Conservation (phyloP, 371 early-diverging fungal species). For the Blastocladiella emersonii region DNA sequence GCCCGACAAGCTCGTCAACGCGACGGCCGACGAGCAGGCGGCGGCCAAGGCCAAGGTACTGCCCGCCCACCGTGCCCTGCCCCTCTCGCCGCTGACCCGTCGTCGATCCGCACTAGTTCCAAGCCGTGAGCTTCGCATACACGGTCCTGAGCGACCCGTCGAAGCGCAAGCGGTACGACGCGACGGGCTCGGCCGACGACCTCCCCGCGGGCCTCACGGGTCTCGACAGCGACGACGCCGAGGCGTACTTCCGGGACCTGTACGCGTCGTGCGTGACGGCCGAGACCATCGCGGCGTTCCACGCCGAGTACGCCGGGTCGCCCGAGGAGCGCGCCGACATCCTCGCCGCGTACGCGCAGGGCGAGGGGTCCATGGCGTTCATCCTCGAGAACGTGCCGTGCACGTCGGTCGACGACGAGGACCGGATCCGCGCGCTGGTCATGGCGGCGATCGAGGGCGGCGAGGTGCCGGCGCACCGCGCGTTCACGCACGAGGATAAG, state of each 20-base stretch:
- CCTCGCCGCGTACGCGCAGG: slow-evolving; percentile 42
- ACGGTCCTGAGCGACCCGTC: slow-evolving; percentile 60
- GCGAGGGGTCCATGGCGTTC: slow-evolving; percentile 56
- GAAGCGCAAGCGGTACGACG: slow-evolving; percentile 66
- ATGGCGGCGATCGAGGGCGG: slow-evolving; percentile 43
- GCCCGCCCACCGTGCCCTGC: background rate
- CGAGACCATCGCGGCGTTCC: slow-evolving; percentile 59
- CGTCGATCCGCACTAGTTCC: slow-evolving; percentile 32
- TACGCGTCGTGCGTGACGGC: slow-evolving; percentile 58
- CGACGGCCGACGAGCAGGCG: background rate
- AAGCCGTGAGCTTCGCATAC: slow-evolving; percentile 70
- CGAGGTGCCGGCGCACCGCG: slow-evolving; percentile 28
- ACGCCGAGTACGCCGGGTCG: slow-evolving; percentile 51
- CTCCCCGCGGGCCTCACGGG: slow-evolving; percentile 24
- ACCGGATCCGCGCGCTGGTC: slow-evolving; percentile 48
- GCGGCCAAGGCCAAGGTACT: background rate
- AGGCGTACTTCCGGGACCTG: slow-evolving; percentile 65
- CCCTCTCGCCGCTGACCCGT: background rate
- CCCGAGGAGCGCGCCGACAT: slow-evolving; percentile 72
- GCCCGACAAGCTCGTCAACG: background rate
- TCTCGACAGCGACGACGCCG: slow-evolving; percentile 44
- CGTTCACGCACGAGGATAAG: slow-evolving; percentile 35
- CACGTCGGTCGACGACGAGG: slow-evolving; percentile 47
- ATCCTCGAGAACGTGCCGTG: slow-evolving; percentile 53
- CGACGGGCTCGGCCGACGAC: slow-evolving; percentile 36